Evolutionary conservation across 1,284 basidiomycete genomes (phyloP).

Genomic region (Sporisorium reilianum): DNA sequence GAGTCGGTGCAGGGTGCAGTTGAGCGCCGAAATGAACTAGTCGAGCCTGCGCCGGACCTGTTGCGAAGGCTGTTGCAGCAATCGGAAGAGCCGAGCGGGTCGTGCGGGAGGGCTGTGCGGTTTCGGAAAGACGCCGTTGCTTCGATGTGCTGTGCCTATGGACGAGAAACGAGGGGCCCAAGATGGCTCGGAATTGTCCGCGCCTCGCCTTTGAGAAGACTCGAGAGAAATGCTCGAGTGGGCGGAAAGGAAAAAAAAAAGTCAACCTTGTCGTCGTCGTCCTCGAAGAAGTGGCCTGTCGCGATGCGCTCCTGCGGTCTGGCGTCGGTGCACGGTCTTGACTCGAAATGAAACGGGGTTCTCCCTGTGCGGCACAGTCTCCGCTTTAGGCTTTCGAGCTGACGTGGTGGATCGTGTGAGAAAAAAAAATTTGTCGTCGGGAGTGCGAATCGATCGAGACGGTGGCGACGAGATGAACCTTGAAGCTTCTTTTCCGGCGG

Average conservation of each 20-base stretch:
- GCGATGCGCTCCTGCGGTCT: background rate
- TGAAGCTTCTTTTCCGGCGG: background rate
- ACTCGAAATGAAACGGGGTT: slow-evolving; percentile 7
- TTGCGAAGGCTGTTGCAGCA: background rate
- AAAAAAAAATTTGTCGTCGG: slow-evolving; percentile 4
- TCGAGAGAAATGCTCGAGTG: background rate
- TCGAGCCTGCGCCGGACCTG: background rate
- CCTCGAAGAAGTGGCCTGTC: background rate
- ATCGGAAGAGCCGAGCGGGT: slow-evolving; percentile 11
- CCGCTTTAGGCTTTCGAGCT: background rate
- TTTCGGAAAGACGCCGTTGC: slow-evolving; percentile 1
- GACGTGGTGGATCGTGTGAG: slow-evolving; percentile 7
- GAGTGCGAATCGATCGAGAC: slow-evolving; percentile 4
- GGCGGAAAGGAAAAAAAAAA: background rate
- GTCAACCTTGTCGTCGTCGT: slow-evolving; percentile 9
- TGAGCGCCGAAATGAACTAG: slow-evolving; percentile 14
- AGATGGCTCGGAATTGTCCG: slow-evolving; percentile 12
- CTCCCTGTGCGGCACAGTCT: background rate
- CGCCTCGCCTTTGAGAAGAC: background rate
- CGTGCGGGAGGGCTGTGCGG: background rate
- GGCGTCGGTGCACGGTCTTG: background rate
- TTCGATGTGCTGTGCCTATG: background rate
- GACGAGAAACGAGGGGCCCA: background rate
- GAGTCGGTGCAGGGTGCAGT: background rate
- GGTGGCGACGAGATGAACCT: slow-evolving; percentile 3